Conservation (phyloP, 2,329 filamentous ascomycete genomes). For the Penicillium crustosum region DNA sequence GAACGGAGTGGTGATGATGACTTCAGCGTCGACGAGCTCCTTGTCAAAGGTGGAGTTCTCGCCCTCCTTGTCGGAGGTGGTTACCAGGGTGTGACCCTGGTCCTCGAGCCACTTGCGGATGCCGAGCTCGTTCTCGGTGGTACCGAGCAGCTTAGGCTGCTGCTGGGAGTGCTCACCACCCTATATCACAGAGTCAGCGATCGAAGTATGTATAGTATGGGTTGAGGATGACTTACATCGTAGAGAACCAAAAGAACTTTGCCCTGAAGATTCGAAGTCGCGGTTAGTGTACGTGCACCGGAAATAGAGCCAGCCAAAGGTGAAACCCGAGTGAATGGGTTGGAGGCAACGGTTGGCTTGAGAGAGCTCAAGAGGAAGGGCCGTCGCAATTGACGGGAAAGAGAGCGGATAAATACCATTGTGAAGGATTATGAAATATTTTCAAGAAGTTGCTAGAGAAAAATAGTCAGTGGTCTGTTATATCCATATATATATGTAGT, state of each 20-base stretch:
- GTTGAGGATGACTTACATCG: conserved; percentile 62
- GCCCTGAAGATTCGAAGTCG: conserved; percentile 72
- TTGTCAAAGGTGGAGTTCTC: conserved; percentile 90
- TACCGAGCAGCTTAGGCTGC: conserved; percentile 85
- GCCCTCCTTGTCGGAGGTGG: conserved; percentile 96
- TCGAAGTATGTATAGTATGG: not conserved
- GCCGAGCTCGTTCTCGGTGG: conserved; percentile 97
- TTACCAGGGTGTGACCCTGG: conserved; percentile 92
- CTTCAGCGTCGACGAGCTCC: conserved; percentile 92
- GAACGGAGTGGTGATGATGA: conserved; percentile 93
- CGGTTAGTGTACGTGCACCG: conserved; percentile 62
- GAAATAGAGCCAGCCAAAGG: conserved; percentile 46
- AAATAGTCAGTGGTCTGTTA: conserved; percentile 9
- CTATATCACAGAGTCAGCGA: conserved; percentile 37
- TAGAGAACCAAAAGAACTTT: conserved; percentile 94
- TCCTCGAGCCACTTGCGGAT: conserved; percentile 97
- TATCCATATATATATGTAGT: not conserved
- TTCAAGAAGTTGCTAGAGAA: conserved; percentile 6
- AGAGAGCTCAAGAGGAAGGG: conserved; percentile 50
- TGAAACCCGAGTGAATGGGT: conserved; percentile 31
- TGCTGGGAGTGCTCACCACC: conserved; percentile 82
- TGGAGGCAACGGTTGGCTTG: conserved; percentile 21
- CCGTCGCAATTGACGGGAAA: conserved; percentile 56
- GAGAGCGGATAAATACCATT: conserved; percentile 65
- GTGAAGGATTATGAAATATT: conserved; percentile 36